Evolutionary conservation across 371 early-diverging fungal genomes (phyloP), one percentile per base, ranked within the genome.

Genomic region (Polyrhizophydium stewartii): DNA sequence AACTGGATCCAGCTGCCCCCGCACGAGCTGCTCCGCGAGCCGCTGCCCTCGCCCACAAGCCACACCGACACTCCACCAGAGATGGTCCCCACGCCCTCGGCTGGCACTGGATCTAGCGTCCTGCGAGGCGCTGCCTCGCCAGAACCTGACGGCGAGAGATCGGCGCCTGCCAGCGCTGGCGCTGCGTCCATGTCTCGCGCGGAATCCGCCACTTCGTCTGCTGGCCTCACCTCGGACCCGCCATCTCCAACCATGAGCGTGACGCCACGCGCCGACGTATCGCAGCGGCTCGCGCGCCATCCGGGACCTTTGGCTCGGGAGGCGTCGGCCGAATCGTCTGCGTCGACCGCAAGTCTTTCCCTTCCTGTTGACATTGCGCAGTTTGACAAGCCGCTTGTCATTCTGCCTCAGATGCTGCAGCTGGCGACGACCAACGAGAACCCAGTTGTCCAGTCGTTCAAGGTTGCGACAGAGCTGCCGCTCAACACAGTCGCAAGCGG

Each of bases 361-460:
- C 40, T 40, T 40, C 12, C 40, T 40, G 19, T 45, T 6, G 38
- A 53, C 19, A n/a, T 35, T 6, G 32, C 38, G 35, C 55, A 53
- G 30, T 55, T 61, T 31, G 25, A 52, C 6, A 61, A 7, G 61
- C 51, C 46, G 50, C 52, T 37, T 17, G 37, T 41, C 22, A 51
- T 37, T 9, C 56, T 40, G 17, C 61, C 56, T 17, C 16, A 31
- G n/a, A 51, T 64, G 38, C 50, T 60, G 21, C 24, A 52, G 32
- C 22, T 33, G 5, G 41, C 50, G n/a, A 57, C 59, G 7, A 5
- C 1, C 2, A 32, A 16, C 31, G 21, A n/a, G 6, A 61, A 61
- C 40, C 52, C 61, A 22, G 61, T 52, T n/a, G 50, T 61, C 24
- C 61, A 61, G 55, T n/a, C 37, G 3, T 49, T 61, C 45, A 51